Percentiles rank a stretch among this genome's conserved stretches.
Evolutionary conservation across 768 basidiomycete species (phyloP).

Genomic region (Amyloporia xantha): DNA sequence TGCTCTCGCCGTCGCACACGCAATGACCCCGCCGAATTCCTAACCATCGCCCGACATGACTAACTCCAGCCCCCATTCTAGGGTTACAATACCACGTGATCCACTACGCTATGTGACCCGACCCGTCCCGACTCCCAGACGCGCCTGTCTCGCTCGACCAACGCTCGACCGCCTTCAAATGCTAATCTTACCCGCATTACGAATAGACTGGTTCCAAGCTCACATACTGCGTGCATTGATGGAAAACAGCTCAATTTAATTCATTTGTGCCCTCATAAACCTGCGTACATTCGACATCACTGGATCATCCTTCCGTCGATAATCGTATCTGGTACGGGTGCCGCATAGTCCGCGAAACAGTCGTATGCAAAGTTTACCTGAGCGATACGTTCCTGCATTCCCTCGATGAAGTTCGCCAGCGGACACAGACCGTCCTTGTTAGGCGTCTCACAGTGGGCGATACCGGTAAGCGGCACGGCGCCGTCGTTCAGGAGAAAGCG

Average conservation of each 20-base stretch:
- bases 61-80: constrained; percentile 16
- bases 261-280: not conserved
- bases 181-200: too few species aligned
- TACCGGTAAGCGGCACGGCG: constrained; percentile 37
- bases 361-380: constrained; percentile 36
- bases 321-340: not conserved
- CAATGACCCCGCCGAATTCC: not conserved
- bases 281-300: not conserved
- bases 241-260: too few species aligned
- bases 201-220: too few species aligned
- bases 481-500: constrained; percentile 45
- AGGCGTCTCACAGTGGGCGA: constrained; percentile 31
- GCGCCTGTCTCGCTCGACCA: too few species aligned
- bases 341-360: constrained; percentile 41
- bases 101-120: too few species aligned
- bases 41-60: constrained; percentile 12
- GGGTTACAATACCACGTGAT: constrained; percentile 7
- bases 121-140: too few species aligned
- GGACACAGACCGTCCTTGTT: constrained; percentile 37
- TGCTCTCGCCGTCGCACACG: constrained; percentile 1
- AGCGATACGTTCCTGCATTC: constrained; percentile 30
- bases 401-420: constrained; percentile 31
- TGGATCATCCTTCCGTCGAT: not conserved
- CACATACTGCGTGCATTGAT: too few species aligned
- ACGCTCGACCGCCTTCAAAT: too few species aligned